These are phyloP conservation scores for Aquilaria malaccensis DNA, from an alignment of 345 rosid species.

Conservation along the genomic window DNA sequence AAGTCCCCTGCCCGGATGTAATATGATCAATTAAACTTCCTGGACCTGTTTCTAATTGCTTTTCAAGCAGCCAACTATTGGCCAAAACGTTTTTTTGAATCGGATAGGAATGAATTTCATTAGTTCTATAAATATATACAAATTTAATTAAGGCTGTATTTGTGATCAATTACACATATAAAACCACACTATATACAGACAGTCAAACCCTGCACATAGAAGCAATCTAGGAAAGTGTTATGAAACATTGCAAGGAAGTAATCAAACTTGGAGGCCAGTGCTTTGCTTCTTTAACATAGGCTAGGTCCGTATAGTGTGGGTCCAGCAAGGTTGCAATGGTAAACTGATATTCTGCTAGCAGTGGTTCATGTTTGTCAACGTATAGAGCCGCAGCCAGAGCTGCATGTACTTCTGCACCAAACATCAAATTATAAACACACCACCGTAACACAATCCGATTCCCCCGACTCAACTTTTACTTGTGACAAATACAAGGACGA, in stretches of 20 bases:
- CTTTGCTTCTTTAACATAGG: constrained; percentile 48
- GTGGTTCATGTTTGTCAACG: constrained; percentile 48
- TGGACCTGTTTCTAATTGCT: too few species aligned
- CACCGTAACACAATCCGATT: too few species aligned
- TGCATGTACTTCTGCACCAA: constrained; percentile 46
- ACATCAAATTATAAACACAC: background rate
- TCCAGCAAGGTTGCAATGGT: constrained; percentile 52
- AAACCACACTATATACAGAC: background rate
- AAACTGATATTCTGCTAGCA: constrained; percentile 56
- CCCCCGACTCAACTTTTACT: too few species aligned
- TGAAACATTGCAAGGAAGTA: constrained; percentile 45
- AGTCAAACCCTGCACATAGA: background rate
- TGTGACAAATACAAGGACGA: too few species aligned
- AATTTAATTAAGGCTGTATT: too few species aligned
- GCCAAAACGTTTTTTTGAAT: too few species aligned
- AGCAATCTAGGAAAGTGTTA: constrained; percentile 32
- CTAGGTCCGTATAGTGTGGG: constrained; percentile 48
- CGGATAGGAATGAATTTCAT: too few species aligned
- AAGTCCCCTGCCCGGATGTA: too few species aligned
- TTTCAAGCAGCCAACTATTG: too few species aligned
- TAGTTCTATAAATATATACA: too few species aligned
- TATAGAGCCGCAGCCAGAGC: constrained; percentile 58
- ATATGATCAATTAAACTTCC: too few species aligned
- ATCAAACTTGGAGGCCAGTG: constrained; percentile 73
- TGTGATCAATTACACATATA: too few species aligned